Evolutionary conservation across 805 yeast genomes (phyloP), one percentile per base, ranked within the genome.

Genomic region (Jamesozyma lodderae): DNA sequence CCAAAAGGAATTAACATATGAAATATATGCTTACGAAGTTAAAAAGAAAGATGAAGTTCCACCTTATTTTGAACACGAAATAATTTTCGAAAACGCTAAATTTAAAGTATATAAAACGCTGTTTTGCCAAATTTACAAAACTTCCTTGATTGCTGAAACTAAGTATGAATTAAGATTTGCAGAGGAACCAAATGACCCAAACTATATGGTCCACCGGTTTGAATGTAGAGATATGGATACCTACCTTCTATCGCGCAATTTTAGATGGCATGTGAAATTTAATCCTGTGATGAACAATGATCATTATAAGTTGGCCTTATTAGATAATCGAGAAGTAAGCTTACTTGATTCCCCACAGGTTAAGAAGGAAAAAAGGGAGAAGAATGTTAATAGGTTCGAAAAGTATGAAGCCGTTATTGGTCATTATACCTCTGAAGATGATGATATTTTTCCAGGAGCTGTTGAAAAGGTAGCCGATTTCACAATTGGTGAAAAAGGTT

Each of bases 181-280:
- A 11, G 32, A 17, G 9, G 18, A 23, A 6, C 14, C 29, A 6
- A 19, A 24, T 9, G 21, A 21, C 1, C 28, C 21, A 8, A 27
- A 36, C n/a, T 21, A 13, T 13, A 23, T 44, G 40, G 25, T 37
- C 9, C 33, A 36, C 10, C 32, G 36, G 7, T 30, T 29, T 18
- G 24, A 33, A 22, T 40, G 33, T 20, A 30, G 46, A 28, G 44
- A 42, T 29, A 33, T 44, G 26, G 37, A 37, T 28, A 33, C 46
- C 3, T n/a, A 14, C 8, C 9, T 46, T 15, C 31, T 35, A 19
- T 33, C 34, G 6, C 21, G 22, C 6, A 37, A 37, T 11, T 19
- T 46, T 13, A 32, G 42, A 14, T 46, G 50, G 50, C 42, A 46
- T 34, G 41, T 41, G 5, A 35, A 31, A 5, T 35, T 23, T 31